These are phyloP conservation scores for Porphyridium purpureum DNA, from an alignment of 23 red algal genomes.

Conservation along the genomic window DNA sequence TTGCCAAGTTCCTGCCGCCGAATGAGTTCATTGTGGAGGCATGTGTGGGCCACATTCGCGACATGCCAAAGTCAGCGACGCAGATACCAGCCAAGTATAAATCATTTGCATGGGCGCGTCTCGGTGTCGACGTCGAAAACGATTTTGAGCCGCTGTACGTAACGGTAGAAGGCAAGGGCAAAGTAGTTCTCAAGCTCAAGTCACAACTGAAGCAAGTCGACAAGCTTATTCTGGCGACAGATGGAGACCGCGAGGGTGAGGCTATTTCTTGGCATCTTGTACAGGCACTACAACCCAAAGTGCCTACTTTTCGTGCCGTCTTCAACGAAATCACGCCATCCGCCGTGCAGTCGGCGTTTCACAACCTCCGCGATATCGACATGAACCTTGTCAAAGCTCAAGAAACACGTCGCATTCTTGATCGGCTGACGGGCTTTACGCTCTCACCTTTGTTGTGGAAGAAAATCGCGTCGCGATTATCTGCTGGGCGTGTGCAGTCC, in stretches of 20 bases:
- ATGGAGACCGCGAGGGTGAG: conserved; percentile 97
- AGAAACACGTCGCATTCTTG: conserved; percentile 79
- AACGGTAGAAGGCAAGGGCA: conserved; percentile 31
- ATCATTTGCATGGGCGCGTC: conserved; percentile 54
- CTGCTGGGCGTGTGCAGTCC: conserved; percentile 87
- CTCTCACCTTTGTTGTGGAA: conserved; percentile 98
- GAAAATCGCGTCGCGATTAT: conserved; percentile 65
- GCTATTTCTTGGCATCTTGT: conserved; percentile 96
- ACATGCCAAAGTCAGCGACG: conserved; percentile 75
- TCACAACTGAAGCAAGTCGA: conserved; percentile 19
- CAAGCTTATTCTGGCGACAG: conserved; percentile 83
- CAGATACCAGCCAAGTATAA: conserved; percentile 72
- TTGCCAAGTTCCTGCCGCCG: conserved; percentile 55
- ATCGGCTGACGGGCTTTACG: conserved; percentile 82
- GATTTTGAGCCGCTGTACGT: conserved; percentile 82
- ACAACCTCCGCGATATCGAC: conserved; percentile 54
- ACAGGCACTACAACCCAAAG: conserved; percentile 64
- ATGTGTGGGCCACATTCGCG: conserved; percentile 86
- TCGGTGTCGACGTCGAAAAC: conserved; percentile 84
- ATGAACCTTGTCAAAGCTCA: conserved; percentile 82
- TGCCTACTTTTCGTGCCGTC: conserved; percentile 74
- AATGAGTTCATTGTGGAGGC: conserved; percentile 42
- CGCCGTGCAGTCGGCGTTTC: conserved; percentile 48
- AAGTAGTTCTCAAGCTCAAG: conserved; percentile 28
- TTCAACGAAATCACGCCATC: conserved; percentile 94